Evolutionary conservation across 1,139 yeast species (phyloP).

Genomic region (Saccharomyces hybrid): DNA sequence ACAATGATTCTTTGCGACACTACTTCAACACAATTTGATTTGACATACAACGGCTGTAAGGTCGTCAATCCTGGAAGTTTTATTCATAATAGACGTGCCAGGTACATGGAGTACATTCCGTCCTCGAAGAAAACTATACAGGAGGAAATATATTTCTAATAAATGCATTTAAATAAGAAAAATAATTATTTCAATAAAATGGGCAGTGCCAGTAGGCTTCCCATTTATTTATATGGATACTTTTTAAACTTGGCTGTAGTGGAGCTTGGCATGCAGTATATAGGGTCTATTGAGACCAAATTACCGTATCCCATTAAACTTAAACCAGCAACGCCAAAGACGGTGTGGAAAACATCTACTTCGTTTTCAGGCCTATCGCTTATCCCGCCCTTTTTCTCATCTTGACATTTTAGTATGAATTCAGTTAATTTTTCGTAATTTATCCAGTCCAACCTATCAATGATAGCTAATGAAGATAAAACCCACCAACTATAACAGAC

Average conservation of each 20-base stretch:
- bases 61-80: constrained; percentile 66
- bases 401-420: constrained; percentile 76
- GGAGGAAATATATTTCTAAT: constrained; percentile 39
- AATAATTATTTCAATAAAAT: too few relatives aligned
- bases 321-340: constrained; percentile 83
- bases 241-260: constrained; percentile 39
- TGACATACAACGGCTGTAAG: constrained; percentile 76
- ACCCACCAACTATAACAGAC: constrained; percentile 99
- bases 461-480: constrained; percentile 64
- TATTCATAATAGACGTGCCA: constrained; percentile 42
- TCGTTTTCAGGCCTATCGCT: constrained; percentile 88
- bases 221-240: constrained; percentile 36
- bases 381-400: constrained; percentile 73
- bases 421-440: constrained; percentile 50
- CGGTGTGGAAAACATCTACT: constrained; percentile 88
- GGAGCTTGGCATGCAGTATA: constrained; percentile 69
- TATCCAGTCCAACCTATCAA: constrained; percentile 67
- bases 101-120: constrained; percentile 68
- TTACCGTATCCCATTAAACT: constrained; percentile 59
- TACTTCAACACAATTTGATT: constrained; percentile 61
- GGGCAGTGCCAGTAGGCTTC: too few relatives aligned
- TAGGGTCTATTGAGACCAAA: constrained; percentile 65
- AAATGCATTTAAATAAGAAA: constrained; percentile 14
- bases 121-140: constrained; percentile 42
- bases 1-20: constrained; percentile 59